Evolutionary conservation across 2,329 filamentous ascomycete genomes (phyloP), one percentile per base, ranked within the genome.

Genomic region (Juglanconis oblonga): DNA sequence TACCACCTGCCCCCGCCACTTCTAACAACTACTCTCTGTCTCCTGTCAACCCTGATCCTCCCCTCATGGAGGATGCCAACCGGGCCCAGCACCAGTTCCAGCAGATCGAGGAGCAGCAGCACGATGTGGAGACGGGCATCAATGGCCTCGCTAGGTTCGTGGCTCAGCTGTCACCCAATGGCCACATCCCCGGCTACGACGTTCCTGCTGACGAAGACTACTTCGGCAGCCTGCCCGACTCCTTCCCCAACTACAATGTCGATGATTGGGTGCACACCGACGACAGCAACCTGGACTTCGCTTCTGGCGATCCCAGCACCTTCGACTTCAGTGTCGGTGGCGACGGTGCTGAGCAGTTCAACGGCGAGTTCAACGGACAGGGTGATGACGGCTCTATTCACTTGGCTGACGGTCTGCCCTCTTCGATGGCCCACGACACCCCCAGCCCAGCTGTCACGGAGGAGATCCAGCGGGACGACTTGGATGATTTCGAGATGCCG

Each of bases 71-170:
- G n/a, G 61, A 62, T 13, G 36, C 51, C 38, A 47, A 32, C 45
- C 29, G 50, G 33, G 24, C 53, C 24, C 53, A 47, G 33, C 48
- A 54, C 31, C 11, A 93, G 88, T 68, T 96, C 40, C 90, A 91
- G 1, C 90, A 90, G 4, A 73, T 95, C 1, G 78, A 77, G 32
- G 79, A 82, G 3, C 63, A 69, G 9, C 68, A 66, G 4, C 70
- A 67, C 14, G 59, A 65, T 24, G 72, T 70, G 33, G 58, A 56
- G 14, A 62, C 59, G 7, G 64, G 64, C 13, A 74, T 72, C 57
- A 72, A 71, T 49, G 57, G 64, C 29, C 66, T 68, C 17, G 69
- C 68, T 2, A 49, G 62, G 29, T 51, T 58, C 13, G 59, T 48
- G 13, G 55, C 50, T 5, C 52, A 57, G 14, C 42, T 58, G 10